phyloP scores from a whole-genome alignment of 768 basidiomycete genomes.

The Bullera alba region DNA sequence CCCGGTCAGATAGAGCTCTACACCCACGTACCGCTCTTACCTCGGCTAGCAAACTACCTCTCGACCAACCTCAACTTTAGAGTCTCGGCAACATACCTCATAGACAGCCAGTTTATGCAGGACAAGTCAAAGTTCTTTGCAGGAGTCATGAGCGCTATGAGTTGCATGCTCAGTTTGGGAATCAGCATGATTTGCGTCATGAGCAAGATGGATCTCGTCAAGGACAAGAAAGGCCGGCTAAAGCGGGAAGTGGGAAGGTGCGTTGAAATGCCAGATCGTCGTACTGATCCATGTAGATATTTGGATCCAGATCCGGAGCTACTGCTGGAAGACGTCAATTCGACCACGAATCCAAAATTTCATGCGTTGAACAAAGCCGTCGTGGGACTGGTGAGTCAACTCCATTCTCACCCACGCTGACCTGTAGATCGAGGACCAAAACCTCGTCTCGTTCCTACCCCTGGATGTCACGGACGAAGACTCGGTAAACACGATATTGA shows the following conservation, averaged over 20 bases:
- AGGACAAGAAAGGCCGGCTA: slow-evolving; percentile 51
- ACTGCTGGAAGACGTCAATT: slow-evolving; percentile 54
- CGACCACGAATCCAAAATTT: slow-evolving; percentile 64
- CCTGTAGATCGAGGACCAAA: slow-evolving; percentile 90
- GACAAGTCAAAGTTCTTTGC: slow-evolving; percentile 98
- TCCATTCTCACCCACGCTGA: neutral
- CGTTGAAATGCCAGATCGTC: slow-evolving; percentile 1
- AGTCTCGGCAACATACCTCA: slow-evolving; percentile 80
- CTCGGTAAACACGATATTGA: slow-evolving; percentile 80
- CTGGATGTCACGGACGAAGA: slow-evolving; percentile 84
- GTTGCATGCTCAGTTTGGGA: slow-evolving; percentile 96
- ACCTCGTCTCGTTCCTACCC: slow-evolving; percentile 91
- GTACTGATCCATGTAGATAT: too few species aligned
- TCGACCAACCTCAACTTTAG: slow-evolving; percentile 69
- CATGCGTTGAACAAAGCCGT: slow-evolving; percentile 91
- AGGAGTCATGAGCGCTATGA: slow-evolving; percentile 95
- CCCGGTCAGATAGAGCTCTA: slow-evolving; percentile 87
- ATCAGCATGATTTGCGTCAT: slow-evolving; percentile 96
- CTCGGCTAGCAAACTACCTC: slow-evolving; percentile 65
- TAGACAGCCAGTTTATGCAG: slow-evolving; percentile 99
- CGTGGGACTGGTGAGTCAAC: slow-evolving; percentile 72
- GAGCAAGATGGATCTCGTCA: slow-evolving; percentile 99
- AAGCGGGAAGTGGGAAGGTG: slow-evolving; percentile 75
- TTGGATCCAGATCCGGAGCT: slow-evolving; percentile 91
- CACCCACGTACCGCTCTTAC: slow-evolving; percentile 95